Evolutionary conservation across 192 early-diverging fungal genomes (phyloP).

Genomic region (Endogone sp.): DNA sequence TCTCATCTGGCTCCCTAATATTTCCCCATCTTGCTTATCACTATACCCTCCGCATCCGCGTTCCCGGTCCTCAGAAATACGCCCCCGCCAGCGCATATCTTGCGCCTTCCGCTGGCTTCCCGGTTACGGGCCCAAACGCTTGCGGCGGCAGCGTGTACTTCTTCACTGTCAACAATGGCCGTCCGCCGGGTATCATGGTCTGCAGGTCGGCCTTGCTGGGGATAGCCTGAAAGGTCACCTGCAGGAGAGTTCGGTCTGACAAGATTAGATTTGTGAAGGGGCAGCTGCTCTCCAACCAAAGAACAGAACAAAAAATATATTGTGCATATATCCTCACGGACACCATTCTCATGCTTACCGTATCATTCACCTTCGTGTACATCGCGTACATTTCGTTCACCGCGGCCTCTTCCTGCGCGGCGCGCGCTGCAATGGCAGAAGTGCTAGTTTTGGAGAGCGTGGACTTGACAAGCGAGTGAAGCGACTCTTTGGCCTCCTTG

Average conservation of each 20-base stretch:
- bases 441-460: conserved; percentile 29
- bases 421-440: conserved; percentile 33
- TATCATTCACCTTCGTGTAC: conserved; percentile 48
- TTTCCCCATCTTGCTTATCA: too few relatives aligned
- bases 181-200: conserved; percentile 47
- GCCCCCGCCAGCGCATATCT: not conserved
- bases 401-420: conserved; percentile 41
- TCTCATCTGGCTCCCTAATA: too few relatives aligned
- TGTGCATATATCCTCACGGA: not conserved
- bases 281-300: not conserved
- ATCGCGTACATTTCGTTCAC: conserved; percentile 36
- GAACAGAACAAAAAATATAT: not conserved
- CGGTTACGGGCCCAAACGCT: conserved; percentile 27
- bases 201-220: conserved; percentile 42
- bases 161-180: conserved; percentile 41
- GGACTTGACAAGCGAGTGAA: conserved; percentile 39
- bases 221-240: conserved; percentile 46
- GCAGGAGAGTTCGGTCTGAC: not conserved
- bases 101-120: not conserved
- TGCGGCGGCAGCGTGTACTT: conserved; percentile 35
- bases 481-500: conserved; percentile 36
- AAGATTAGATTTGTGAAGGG: too few relatives aligned
- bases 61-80: not conserved
- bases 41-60: not conserved
- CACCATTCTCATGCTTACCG: conserved; percentile 27